phyloP scores from a whole-genome alignment of 208 protist genomes.

The Histomonas meleagridis region DNA sequence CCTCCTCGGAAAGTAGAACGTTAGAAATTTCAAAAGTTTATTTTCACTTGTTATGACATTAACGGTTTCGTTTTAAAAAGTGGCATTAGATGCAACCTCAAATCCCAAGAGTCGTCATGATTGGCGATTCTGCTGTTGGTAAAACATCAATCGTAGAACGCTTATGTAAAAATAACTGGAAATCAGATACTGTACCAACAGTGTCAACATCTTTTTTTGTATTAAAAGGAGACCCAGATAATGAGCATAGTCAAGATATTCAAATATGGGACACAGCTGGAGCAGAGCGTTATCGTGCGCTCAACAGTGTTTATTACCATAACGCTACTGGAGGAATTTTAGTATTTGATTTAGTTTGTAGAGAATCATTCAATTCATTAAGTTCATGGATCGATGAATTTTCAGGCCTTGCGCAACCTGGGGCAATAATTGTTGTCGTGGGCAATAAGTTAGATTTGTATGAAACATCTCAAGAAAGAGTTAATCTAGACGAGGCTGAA shows the following conservation, averaged over 20 bases:
- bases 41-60: too few species aligned
- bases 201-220: not conserved
- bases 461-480: not conserved
- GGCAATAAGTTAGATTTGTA: constrained; percentile 20
- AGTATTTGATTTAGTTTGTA: not conserved
- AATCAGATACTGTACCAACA: not conserved
- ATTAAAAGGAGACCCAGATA: not conserved
- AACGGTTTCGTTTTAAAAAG: too few species aligned
- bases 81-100: constrained; percentile 29
- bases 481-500: not conserved
- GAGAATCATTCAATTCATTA: not conserved
- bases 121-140: constrained; percentile 5
- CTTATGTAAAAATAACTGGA: not conserved
- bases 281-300: not conserved
- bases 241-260: not conserved
- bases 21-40: too few species aligned
- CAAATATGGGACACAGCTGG: constrained; percentile 32
- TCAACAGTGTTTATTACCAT: constrained; percentile 24
- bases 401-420: not conserved
- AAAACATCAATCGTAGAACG: not conserved
- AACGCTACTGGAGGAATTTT: not conserved
- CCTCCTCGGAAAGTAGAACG: too few species aligned
- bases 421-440: not conserved
- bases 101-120: not conserved
- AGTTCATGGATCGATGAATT: not conserved